Evolutionary conservation across 176 grass and related monocot genomes (phyloP).

Genomic region (Luzula sylvatica): DNA sequence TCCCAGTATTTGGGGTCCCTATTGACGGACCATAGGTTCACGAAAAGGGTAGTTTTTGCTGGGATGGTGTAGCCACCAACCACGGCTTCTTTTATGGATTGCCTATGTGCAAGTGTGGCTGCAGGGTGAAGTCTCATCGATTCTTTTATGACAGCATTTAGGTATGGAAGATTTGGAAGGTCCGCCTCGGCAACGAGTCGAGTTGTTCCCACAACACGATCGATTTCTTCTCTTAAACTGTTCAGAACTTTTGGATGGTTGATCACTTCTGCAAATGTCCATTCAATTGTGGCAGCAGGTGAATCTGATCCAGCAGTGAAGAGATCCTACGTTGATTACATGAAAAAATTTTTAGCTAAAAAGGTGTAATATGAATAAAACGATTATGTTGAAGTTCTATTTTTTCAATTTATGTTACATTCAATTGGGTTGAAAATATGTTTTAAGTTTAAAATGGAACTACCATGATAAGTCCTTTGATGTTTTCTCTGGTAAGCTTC

Average conservation of each 20-base stretch:
- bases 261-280: constrained; percentile 58
- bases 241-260: constrained; percentile 41
- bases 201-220: constrained; percentile 33
- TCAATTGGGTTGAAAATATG: too few relatives aligned
- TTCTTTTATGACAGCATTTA: constrained; percentile 54
- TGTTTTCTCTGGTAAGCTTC: constrained; percentile 37
- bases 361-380: too few relatives aligned
- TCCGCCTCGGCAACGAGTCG: constrained; percentile 37
- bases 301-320: constrained; percentile 66
- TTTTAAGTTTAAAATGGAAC: too few relatives aligned
- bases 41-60: constrained; percentile 27
- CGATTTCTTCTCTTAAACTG: constrained; percentile 29
- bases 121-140: constrained; percentile 51
- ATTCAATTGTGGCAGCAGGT: constrained; percentile 49
- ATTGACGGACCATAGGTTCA: constrained; percentile 58
- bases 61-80: constrained; percentile 49
- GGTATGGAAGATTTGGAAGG: constrained; percentile 46
- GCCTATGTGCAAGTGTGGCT: constrained; percentile 31
- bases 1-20: constrained; percentile 40
- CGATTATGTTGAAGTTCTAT: too few relatives aligned
- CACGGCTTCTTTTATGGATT: constrained; percentile 17
- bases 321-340: too few relatives aligned
- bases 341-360: too few relatives aligned
- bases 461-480: constrained; percentile 48
- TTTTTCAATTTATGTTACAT: too few relatives aligned